Conservation (phyloP, 305 asterid genomes). For the Rubia balearica region DNA sequence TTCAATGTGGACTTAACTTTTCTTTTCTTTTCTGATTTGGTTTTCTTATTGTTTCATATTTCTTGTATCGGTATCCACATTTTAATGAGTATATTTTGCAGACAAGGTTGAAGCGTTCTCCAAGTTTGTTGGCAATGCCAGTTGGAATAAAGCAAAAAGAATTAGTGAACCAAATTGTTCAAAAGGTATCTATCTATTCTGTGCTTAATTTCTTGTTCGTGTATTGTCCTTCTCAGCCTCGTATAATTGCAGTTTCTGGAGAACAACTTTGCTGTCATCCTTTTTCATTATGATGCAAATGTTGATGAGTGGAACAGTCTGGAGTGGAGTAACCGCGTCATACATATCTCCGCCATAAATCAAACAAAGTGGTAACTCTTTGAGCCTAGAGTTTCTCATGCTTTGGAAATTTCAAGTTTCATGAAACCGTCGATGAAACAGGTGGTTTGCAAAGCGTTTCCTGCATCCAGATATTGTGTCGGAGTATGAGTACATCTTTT, state of each 20-base stretch:
- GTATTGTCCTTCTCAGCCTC: neutral
- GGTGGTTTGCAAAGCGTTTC: constrained; percentile 98
- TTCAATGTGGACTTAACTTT: constrained; percentile 3
- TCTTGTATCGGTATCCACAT: constrained; percentile 13
- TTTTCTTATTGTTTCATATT: constrained; percentile 4
- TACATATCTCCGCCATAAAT: constrained; percentile 63
- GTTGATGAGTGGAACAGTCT: constrained; percentile 74
- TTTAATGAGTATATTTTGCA: constrained; percentile 23
- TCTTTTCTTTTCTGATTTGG: neutral
- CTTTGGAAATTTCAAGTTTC: neutral
- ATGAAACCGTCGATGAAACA: constrained; percentile 19
- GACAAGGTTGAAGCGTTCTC: constrained; percentile 30
- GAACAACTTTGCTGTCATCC: constrained; percentile 64
- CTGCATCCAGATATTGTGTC: constrained; percentile 89
- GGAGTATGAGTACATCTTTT: constrained; percentile 70
- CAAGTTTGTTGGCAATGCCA: constrained; percentile 60
- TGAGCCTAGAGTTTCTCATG: neutral
- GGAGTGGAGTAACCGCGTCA: constrained; percentile 55
- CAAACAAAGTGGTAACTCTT: constrained; percentile 77
- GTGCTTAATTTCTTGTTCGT: neutral
- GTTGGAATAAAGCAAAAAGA: constrained; percentile 77
- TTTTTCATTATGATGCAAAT: constrained; percentile 83
- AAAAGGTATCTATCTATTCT: constrained; percentile 40
- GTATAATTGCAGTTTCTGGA: constrained; percentile 55
- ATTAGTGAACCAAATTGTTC: constrained; percentile 50